Base-by-base conservation (phyloP, 352 stramenopile species). In the Phytophthora melonis region DNA sequence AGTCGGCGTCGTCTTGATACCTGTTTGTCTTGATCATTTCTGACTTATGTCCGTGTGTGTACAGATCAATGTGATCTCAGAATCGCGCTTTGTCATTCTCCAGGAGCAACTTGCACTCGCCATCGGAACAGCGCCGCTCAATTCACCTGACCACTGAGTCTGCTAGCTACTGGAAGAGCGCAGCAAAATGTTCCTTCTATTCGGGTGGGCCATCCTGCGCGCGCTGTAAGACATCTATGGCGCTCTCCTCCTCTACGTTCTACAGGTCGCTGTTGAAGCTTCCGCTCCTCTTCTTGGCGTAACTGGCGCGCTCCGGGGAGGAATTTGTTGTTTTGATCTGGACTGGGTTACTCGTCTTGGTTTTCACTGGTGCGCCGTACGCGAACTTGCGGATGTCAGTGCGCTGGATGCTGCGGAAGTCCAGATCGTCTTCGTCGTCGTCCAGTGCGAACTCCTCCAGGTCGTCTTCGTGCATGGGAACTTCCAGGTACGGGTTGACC, bases 401-500 rank as follows among this genome's bases (percentile, higher is more conserved):
- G 13, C 74, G 77, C 43, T 85, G 72, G 14, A 77, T 56, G 53
- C 57, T 65, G 47, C 75, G 79, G 23, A 89, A 72, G 58, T 87
- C 80, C 3, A 85, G 47, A 14, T 84, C 79, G 14, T 83, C 82
- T 67, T 88, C 80, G 39, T 83, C 75, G 45, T 86, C 80, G 43
- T 90, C 86, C 8, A 93, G 64, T 0, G 79, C 77, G 68, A 95
- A 95, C 39, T 93, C 88, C 27, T 95, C 90, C 32, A 97, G 73
- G 18, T 92, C 81, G 3, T 93, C 89, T 27, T 97, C 90, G 62
- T 86, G 81, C 62, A 79, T 75, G 7, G 81, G 72, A 3, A 98
- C 74, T 66, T 92, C 75, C 39, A 99, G 64, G 78, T 99, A 99
- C 63, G 94, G 93, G 74, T 98, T 98, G 25, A 97, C 85, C 25